Base-by-base conservation (phyloP, 2,329 filamentous ascomycete genomes). In the Phymatotrichopsis omnivora region DNA sequence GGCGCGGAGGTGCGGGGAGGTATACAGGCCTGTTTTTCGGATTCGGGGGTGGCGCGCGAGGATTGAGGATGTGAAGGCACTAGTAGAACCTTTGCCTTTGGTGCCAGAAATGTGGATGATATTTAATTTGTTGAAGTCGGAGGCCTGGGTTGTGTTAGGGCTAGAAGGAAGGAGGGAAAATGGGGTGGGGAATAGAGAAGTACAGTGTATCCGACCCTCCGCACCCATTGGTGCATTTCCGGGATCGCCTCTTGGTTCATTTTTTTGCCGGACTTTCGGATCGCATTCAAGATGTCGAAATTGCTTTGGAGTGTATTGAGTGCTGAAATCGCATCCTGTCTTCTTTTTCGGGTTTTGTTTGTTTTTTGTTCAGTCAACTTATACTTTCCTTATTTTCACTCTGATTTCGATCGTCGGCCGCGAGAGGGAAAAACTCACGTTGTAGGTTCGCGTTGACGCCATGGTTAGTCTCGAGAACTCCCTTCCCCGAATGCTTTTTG, bases 11-110 rank as follows among this genome's bases (percentile, higher is more conserved):
- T 83, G 78, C 2, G 80, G 80, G 20, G 77, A 81, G 24, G 75
- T 83, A 65, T 80, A 80, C 24, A 82, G 70, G 10, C 79, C 80
- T 29, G 74, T 68, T 54, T 76, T 78, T 63, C 64, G 64, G 17
- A 62, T 63, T 44, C 63, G 47, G 58, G 68, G 62, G 59, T 80
- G 80, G 56, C 80, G 74, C 3, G 70, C 66, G n/a, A 94, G 69
- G 52, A 93, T 83, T 2, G 79, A 79, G 11, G 85, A 85, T 16
- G 85, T 74, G 62, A 87, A 89, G 7, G 87, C 82, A 54, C 82
- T 85, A 0, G 85, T 86, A 2, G 84, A 91, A 30, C 87, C 87
- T 63, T 95, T 96, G 49, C 89, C 89, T 63, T 95, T 96, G 4
- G 87, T 95, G 10, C 89, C 89, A 1, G 89, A 84, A 34, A 96